These are phyloP conservation scores for Puccinia triticina DNA, from an alignment of 1,284 basidiomycete species.

Conservation along the genomic window DNA sequence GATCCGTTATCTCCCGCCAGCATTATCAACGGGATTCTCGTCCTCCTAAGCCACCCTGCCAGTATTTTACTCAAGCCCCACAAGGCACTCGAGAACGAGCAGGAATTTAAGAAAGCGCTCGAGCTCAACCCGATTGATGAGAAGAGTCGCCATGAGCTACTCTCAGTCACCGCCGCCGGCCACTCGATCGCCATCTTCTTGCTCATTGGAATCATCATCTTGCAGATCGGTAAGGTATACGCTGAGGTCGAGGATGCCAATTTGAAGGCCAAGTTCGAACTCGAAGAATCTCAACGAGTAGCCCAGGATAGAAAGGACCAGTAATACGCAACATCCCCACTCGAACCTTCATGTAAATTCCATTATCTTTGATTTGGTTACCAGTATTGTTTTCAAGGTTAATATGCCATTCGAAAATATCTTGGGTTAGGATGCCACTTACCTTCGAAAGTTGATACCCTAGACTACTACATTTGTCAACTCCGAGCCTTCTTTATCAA, in stretches of 20 bases:
- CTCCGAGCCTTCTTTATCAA: neutral
- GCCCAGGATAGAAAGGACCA: constrained; percentile 14
- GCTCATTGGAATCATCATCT: constrained; percentile 29
- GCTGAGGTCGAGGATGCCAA: constrained; percentile 41
- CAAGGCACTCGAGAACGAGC: neutral
- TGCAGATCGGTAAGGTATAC: constrained; percentile 47
- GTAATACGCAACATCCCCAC: neutral
- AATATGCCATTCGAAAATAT: neutral
- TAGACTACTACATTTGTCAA: neutral
- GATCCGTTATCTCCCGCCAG: constrained; percentile 12
- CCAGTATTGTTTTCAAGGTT: neutral
- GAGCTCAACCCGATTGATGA: constrained; percentile 26
- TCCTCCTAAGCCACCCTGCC: constrained; percentile 43
- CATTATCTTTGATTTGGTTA: neutral
- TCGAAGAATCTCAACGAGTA: constrained; percentile 5
- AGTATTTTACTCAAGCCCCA: neutral
- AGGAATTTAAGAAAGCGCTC: neutral
- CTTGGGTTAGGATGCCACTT: neutral
- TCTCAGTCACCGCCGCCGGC: constrained; percentile 42
- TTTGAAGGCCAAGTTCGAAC: constrained; percentile 31
- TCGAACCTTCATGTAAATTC: neutral
- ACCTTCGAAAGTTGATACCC: neutral
- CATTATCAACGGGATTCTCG: constrained; percentile 20
- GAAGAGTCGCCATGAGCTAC: constrained; percentile 8
- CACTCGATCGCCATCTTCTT: constrained; percentile 49